Evolutionary conservation across 345 rosid genomes (phyloP).

Genomic region (Aethionema arabicum): DNA sequence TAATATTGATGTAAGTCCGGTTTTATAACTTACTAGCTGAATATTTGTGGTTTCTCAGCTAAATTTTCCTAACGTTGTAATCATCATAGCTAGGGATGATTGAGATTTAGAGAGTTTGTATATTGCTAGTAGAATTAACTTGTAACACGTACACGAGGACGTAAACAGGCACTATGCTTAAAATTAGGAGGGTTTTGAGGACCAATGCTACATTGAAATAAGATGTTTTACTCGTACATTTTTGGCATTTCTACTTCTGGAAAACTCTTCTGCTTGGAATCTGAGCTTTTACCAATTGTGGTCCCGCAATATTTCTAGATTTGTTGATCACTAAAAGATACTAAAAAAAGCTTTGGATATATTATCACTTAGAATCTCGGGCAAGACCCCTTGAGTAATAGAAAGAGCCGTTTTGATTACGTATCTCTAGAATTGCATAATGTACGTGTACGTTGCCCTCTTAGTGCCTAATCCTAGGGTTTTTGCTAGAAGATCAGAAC

Average conservation of each 20-base stretch:
- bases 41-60: conserved; percentile 16
- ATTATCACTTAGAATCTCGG: conserved; percentile 10
- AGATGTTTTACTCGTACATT: conserved; percentile 23
- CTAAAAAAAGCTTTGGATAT: conserved; percentile 28
- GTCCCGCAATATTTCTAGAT: conserved; percentile 21
- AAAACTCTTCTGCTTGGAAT: conserved; percentile 31
- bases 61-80: conserved; percentile 26
- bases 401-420: conserved; percentile 22
- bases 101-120: conserved; percentile 20
- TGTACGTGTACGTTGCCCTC: conserved; percentile 16
- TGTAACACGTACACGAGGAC: conserved; percentile 30
- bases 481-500: conserved; percentile 47
- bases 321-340: conserved; percentile 23
- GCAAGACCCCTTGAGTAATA: conserved; percentile 25
- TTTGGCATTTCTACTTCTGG: conserved; percentile 25
- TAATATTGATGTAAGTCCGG: conserved; percentile 15
- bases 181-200: conserved; percentile 22
- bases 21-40: background rate
- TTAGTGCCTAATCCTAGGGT: conserved; percentile 22
- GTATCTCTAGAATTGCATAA: background rate
- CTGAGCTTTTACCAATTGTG: conserved; percentile 32
- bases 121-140: conserved; percentile 31
- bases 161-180: conserved; percentile 17
- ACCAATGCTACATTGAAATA: conserved; percentile 35
- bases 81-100: conserved; percentile 35